Evolutionary conservation across 73 alveolate genomes (phyloP).

Genomic region (Paramecium octaurelia): DNA sequence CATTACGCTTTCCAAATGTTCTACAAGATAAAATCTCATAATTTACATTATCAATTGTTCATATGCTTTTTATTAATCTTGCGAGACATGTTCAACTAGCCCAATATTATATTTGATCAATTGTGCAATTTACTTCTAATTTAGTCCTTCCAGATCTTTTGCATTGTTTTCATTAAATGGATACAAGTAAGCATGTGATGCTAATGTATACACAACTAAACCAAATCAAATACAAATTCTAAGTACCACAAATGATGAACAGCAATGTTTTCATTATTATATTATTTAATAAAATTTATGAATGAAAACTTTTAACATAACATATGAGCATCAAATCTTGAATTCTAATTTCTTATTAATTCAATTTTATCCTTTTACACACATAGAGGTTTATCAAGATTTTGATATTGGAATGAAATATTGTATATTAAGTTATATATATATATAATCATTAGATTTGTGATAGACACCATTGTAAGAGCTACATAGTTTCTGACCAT

Average conservation of each 20-base stretch:
- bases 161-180: not conserved
- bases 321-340: not conserved
- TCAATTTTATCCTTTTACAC: not conserved
- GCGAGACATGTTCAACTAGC: not conserved
- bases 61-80: not conserved
- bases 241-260: not conserved
- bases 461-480: constrained; percentile 34
- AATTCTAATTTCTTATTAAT: not conserved
- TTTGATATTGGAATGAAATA: not conserved
- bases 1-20: constrained; percentile 26
- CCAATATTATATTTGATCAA: constrained; percentile 44
- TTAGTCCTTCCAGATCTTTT: not conserved
- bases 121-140: constrained; percentile 1
- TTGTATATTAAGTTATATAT: not conserved
- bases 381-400: too few species aligned
- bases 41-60: not conserved
- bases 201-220: not conserved
- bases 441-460: not conserved
- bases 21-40: not conserved
- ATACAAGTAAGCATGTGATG: constrained; percentile 29
- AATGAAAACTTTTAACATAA: not conserved
- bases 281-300: constrained; percentile 1
- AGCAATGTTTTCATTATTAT: not conserved
- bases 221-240: not conserved
- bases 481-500: constrained; percentile 61